Evolutionary conservation across 495 filamentous ascomycete species (phyloP).

Genomic region (Aspergillus ostianus): DNA sequence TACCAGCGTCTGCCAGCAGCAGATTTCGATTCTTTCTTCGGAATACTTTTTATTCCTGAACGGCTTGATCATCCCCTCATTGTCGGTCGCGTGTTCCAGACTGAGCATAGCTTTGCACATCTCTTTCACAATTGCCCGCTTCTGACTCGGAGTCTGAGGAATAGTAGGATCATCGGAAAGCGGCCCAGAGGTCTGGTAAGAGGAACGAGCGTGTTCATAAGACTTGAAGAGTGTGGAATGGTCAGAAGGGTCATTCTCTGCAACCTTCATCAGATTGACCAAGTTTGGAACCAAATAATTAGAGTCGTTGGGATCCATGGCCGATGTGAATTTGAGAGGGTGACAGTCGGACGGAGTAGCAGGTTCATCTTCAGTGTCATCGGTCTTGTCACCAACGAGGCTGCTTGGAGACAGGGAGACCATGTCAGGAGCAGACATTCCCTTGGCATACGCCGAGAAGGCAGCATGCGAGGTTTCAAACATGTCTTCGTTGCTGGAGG

Average conservation of each 20-base stretch:
- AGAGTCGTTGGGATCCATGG: not conserved
- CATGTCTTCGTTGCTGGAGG: not conserved
- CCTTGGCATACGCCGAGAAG: not conserved
- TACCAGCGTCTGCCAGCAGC: constrained; percentile 28
- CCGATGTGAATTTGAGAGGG: not conserved
- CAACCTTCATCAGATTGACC: not conserved
- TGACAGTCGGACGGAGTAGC: not conserved
- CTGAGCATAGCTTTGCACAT: constrained; percentile 21
- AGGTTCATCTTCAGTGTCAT: not conserved
- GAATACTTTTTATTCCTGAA: constrained; percentile 21
- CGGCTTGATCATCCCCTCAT: constrained; percentile 30
- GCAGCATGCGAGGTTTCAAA: not conserved
- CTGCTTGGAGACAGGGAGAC: not conserved
- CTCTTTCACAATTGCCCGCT: constrained; percentile 23
- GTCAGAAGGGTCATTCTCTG: not conserved
- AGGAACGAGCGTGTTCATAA: constrained; percentile 9
- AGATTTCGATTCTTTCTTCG: constrained; percentile 15
- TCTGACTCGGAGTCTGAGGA: constrained; percentile 15
- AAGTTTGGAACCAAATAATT: not conserved
- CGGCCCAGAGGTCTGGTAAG: not conserved
- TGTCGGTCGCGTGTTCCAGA: constrained; percentile 27
- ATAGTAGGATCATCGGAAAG: constrained; percentile 16
- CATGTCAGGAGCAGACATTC: not conserved
- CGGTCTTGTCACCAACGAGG: not conserved
- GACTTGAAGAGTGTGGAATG: constrained; percentile 8